These are phyloP conservation scores for Lentinus tigrinus DNA, from an alignment of 768 basidiomycete genomes.

Conservation along the genomic window DNA sequence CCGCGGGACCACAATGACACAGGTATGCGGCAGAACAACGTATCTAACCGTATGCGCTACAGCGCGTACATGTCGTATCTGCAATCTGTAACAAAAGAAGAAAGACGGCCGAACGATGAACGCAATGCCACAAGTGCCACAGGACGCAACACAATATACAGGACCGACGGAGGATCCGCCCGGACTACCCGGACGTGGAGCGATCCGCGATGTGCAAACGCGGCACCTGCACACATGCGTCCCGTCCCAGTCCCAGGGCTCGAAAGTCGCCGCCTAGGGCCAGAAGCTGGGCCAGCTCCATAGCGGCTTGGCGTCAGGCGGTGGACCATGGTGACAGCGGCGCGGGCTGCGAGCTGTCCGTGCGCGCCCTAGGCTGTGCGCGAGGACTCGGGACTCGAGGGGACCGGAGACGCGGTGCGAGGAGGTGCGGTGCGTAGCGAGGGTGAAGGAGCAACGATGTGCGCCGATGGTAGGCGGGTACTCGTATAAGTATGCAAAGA, in stretches of 20 bases:
- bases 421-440: neutral
- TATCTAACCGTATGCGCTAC: too few species aligned
- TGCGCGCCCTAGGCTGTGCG: neutral
- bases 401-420: neutral
- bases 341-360: neutral
- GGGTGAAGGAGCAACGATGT: neutral
- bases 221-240: neutral
- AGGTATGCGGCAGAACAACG: neutral
- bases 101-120: too few species aligned
- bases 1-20: neutral
- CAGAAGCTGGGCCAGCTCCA: neutral
- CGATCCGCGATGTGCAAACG: neutral
- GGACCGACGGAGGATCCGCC: neutral
- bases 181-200: neutral
- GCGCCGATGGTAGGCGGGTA: neutral
- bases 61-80: too few species aligned
- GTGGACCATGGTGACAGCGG: neutral
- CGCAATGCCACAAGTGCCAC: neutral
- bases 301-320: neutral
- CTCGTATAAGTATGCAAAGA: constrained; percentile 7
- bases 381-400: neutral
- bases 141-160: neutral
- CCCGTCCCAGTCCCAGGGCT: too few species aligned
- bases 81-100: too few species aligned
- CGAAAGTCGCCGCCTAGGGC: neutral